Evolutionary conservation across 202 grass and related monocot species (phyloP).

Genomic region (Hordeum pubiflorum): DNA sequence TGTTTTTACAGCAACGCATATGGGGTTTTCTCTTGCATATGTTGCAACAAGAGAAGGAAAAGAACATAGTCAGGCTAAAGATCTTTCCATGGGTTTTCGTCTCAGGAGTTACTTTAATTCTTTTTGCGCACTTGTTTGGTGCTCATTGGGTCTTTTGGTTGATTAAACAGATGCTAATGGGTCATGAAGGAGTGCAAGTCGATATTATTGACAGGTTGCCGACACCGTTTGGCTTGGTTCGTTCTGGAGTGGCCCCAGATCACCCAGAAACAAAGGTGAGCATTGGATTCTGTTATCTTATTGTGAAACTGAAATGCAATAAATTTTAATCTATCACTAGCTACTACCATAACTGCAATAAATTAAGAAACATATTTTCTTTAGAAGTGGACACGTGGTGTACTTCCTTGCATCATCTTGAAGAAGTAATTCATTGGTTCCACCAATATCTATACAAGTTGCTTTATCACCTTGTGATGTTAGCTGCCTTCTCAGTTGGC

Average conservation of each 20-base stretch:
- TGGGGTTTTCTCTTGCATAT: background rate
- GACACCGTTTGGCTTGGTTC: constrained; percentile 84
- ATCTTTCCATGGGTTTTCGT: background rate
- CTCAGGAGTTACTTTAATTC: background rate
- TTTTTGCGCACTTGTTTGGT: background rate
- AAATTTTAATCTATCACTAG: background rate
- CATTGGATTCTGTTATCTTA: background rate
- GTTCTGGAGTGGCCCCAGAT: constrained; percentile 88
- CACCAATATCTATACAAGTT: background rate
- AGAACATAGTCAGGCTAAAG: background rate
- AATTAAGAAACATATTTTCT: background rate
- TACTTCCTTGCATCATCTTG: background rate
- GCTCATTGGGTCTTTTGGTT: background rate
- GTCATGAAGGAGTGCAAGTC: constrained; percentile 48
- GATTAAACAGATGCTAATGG: constrained; percentile 69
- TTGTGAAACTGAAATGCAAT: background rate
- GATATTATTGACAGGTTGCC: constrained; percentile 81
- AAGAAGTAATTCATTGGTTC: background rate
- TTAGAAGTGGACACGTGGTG: background rate
- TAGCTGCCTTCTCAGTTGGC: background rate
- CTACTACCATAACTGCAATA: background rate
- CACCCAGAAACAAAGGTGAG: constrained; percentile 90
- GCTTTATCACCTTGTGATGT: background rate
- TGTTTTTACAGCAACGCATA: background rate
- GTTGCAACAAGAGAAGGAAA: background rate